Evolutionary conservation across 2,329 filamentous ascomycete species (phyloP), one percentile per base, ranked within the genome.

Genomic region (Nemania bipapillata): DNA sequence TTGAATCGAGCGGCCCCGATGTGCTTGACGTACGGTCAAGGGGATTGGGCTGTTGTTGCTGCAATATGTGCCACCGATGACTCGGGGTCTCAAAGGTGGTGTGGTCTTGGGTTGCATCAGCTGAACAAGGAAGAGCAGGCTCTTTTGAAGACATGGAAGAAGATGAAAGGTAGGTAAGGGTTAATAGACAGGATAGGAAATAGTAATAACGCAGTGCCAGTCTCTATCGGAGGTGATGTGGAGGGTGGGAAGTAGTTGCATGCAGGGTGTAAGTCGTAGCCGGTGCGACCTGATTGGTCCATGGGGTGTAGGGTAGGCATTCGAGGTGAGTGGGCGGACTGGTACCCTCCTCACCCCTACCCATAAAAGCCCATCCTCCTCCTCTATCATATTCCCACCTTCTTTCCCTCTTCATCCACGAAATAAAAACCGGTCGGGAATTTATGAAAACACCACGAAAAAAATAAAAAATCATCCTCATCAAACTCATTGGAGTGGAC

Each of bases 311-410:
- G 56, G 53, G 50, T 12, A 22, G 49, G 57, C 66, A 66, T 12
- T 70, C 28, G 66, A 68, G 61, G 63, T 63, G 61, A 58, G 53
- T 57, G 70, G 70, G 70, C 66, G 56, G 61, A 64, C 47, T 52
- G 28, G 50, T 63, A 68, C 72, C 70, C 74, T 75, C 70, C 72
- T 75, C 65, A 64, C 71, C 63, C 65, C 64, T 72, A 65, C 66
- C 72, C 69, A 76, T 77, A 77, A 77, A 76, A 74, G 40, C 70
- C 72, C 70, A 66, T 50, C 61, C 59, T 69, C 62, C 65, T 71
- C 72, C 72, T 69, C 68, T 65, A 68, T 66, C 58, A 58, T 74
- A 50, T 70, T 70, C 65, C 63, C 69, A 61, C 64, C 49, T 52
- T 66, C 62, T 65, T 63, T 62, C 69, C 73, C 69, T 59, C 65